Percentiles rank a stretch among this genome's conserved stretches.
Evolutionary conservation across 2,329 filamentous ascomycete species (phyloP).

Genomic region (Monosporascus sp.): DNA sequence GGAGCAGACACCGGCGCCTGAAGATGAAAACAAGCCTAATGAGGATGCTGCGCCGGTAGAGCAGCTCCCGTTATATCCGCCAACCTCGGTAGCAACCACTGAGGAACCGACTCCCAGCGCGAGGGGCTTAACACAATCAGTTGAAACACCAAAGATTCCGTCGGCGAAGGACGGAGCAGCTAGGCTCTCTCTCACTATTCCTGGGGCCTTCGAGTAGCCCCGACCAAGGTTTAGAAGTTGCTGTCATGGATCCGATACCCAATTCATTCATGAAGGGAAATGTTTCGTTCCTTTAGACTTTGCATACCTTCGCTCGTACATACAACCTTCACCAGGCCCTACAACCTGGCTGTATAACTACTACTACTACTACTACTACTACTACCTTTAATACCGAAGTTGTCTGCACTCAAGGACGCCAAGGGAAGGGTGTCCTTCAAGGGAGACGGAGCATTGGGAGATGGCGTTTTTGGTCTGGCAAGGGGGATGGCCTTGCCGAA

Average conservation of each 20-base stretch:
- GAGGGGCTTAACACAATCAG: constrained; percentile 15
- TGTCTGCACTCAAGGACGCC: not conserved
- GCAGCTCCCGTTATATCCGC: not conserved
- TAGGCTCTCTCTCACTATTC: constrained; percentile 33
- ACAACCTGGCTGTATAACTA: constrained; percentile 21
- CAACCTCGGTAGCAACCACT: not conserved
- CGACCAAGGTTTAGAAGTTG: too few relatives aligned
- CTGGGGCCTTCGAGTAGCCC: constrained; percentile 18
- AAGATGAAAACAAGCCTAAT: not conserved
- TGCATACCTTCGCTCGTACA: constrained; percentile 4
- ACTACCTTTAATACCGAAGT: constrained; percentile 8
- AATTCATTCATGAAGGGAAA: constrained; percentile 11
- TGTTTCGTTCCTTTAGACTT: constrained; percentile 3
- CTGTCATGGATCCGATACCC: constrained; percentile 1
- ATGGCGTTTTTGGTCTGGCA: not conserved
- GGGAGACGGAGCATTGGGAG: not conserved
- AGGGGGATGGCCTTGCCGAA: not conserved
- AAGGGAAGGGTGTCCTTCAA: not conserved
- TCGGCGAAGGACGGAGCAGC: constrained; percentile 22
- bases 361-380: too few relatives aligned
- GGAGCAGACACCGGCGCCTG: not conserved
- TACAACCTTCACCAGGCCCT: constrained; percentile 2
- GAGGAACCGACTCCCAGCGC: constrained; percentile 3
- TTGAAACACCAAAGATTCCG: constrained; percentile 15
- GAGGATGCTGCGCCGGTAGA: not conserved